phyloP scores from a whole-genome alignment of 2,329 filamentous ascomycete species.

The Pseudogymnoascus sp. region DNA sequence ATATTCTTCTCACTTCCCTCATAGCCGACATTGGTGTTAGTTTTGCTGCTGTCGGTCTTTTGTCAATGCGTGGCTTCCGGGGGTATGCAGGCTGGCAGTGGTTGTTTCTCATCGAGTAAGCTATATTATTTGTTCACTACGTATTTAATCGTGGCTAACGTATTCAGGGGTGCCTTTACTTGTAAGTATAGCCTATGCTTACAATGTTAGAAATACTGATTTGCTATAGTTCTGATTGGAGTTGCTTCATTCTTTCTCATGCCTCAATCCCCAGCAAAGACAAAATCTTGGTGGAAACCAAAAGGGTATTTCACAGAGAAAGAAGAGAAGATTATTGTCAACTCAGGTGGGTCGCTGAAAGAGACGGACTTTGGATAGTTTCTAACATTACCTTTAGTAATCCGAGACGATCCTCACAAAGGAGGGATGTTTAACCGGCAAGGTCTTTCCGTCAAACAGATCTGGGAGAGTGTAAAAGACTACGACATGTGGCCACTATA shows the following conservation, averaged over 20 bases:
- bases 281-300: conserved; percentile 46
- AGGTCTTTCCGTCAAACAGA: conserved; percentile 35
- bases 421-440: conserved; percentile 41
- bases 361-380: background rate
- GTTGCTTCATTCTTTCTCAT: conserved; percentile 13
- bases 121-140: background rate
- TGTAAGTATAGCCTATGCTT: background rate
- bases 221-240: conserved; percentile 13
- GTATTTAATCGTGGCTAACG: background rate
- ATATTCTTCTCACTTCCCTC: background rate
- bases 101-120: background rate
- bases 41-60: conserved; percentile 40
- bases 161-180: background rate
- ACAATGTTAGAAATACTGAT: background rate
- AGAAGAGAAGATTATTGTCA: conserved; percentile 61
- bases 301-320: conserved; percentile 53
- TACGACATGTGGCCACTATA: conserved; percentile 47
- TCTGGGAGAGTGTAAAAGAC: conserved; percentile 41
- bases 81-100: conserved; percentile 10
- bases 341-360: conserved; percentile 22
- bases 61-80: background rate
- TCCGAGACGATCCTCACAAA: conserved; percentile 45
- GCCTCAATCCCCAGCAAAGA: conserved; percentile 15
- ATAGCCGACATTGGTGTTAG: background rate
- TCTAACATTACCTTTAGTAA: conserved; percentile 30